Percentiles rank a stretch among this genome's conserved stretches.
These are phyloP conservation scores for Craterostigma plantagineum DNA, from an alignment of 257 asterid species.

Conservation along the genomic window DNA sequence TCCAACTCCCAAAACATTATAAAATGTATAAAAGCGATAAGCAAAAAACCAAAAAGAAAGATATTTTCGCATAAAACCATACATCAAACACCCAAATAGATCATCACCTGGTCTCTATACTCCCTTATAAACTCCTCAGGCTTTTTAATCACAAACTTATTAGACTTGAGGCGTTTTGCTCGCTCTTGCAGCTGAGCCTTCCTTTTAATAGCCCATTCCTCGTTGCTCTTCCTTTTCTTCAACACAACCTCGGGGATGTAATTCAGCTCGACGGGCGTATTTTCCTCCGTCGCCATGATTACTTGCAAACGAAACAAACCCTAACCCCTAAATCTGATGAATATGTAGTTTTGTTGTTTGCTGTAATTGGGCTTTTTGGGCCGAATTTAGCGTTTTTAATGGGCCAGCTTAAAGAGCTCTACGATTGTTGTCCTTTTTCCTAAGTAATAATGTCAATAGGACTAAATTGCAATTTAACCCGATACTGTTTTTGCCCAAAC, in stretches of 20 bases:
- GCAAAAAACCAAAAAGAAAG: background rate
- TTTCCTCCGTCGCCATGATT: conserved; percentile 40
- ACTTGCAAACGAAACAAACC: no score
- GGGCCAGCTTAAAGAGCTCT: no score
- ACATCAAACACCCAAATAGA: no score
- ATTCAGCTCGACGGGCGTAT: conserved; percentile 25
- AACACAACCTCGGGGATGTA: conserved; percentile 66
- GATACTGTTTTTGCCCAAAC: no score
- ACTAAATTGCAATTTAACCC: no score
- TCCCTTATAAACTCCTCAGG: conserved; percentile 81
- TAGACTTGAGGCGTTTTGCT: conserved; percentile 37
- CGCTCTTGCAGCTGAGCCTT: conserved; percentile 52
- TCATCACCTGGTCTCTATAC: conserved; percentile 52
- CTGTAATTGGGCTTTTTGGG: no score
- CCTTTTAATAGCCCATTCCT: conserved; percentile 73
- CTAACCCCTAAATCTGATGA: no score
- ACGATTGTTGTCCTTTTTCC: no score
- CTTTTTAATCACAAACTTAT: conserved; percentile 37
- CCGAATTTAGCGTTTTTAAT: no score
- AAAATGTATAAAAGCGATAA: background rate
- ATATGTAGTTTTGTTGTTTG: no score
- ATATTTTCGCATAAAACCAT: no score
- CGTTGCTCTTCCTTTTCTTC: conserved; percentile 87
- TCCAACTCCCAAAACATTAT: background rate
- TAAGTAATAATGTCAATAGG: no score